Evolutionary conservation across 2,329 filamentous ascomycete species (phyloP), one percentile per base, ranked within the genome.

Genomic region (Claviceps lovelessii): DNA sequence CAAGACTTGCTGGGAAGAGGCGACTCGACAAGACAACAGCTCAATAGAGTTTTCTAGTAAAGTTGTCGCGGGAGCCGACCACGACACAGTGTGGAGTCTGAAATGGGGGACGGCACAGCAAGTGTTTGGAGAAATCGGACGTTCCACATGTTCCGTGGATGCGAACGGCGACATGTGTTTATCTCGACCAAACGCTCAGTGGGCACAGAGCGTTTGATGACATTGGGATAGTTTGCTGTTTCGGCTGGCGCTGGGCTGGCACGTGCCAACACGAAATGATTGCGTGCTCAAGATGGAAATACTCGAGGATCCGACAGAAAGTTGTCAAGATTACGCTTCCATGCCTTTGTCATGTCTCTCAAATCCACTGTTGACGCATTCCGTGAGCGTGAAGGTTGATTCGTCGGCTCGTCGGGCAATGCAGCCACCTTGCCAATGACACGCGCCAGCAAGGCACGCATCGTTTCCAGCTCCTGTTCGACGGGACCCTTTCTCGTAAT

Each of bases 401-500:
- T 50, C 17, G 58, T 56, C 42, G 54, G 42, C 13, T 57, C 39
- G 31, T 62, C 62, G 7, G 68, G 65, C 17, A 77, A 55, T 55
- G 65, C 63, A 13, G 67, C 70, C 1, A 84, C 70, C 23, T 78
- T 73, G 2, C 75, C 78, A 5, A 76, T 74, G 0, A 85, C 80
- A 31, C 82, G 73, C 1, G 76, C 75, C 54, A 85, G 72, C 58
- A 89, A 67, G 59, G 83, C 72, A 39, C 82, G 76, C 76, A 84
- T 86, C 58, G 76, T 77, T 65, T 83, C 78, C 54, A 89, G 70
- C 67, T 88, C 85, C 53, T 71, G 72, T 63, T 84, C 84, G 10
- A 89, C 66, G 50, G 81, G 76, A 1, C 83, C 81, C 63, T 84
- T 78, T 37, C 78, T 77, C 52, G 80, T 83, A 1, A 85, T 74